Percentiles rank a stretch among this genome's conserved stretches.
These are phyloP conservation scores for Schoenoplectus triqueter DNA, from an alignment of 202 grass and related monocot species.

Conservation along the genomic window DNA sequence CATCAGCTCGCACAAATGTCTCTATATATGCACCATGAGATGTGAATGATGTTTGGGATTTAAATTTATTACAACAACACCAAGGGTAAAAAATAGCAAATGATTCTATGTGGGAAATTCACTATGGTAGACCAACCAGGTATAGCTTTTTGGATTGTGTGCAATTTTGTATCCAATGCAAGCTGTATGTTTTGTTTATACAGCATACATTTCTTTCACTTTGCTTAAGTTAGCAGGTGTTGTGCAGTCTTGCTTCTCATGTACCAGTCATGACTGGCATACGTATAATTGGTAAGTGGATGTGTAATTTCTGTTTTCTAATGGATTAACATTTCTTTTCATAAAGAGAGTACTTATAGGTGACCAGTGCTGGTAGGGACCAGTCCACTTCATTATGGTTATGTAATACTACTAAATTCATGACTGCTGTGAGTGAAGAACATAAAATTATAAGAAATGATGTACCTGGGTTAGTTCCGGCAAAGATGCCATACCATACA, in stretches of 20 bases:
- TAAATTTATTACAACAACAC: slow-evolving; percentile 40
- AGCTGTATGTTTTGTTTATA: neutral
- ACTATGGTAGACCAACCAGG: neutral
- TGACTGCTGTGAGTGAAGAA: neutral
- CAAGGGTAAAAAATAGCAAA: neutral
- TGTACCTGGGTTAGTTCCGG: slow-evolving; percentile 99
- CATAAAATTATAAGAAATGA: neutral
- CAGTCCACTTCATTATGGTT: slow-evolving; percentile 4
- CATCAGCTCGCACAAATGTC: slow-evolving; percentile 97
- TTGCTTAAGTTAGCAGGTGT: neutral
- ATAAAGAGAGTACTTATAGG: neutral
- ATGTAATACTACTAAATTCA: neutral
- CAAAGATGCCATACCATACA: slow-evolving; percentile 99
- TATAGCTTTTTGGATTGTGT: neutral
- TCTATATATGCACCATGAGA: slow-evolving; percentile 60
- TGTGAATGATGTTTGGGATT: slow-evolving; percentile 63
- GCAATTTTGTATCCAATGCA: neutral
- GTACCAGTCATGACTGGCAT: neutral
- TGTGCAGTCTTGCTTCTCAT: neutral
- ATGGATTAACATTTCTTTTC: neutral
- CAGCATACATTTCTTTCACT: neutral
- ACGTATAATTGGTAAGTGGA: neutral
- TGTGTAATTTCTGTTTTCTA: neutral
- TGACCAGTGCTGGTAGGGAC: neutral
- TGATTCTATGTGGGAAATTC: neutral